Evolutionary conservation across 2,329 filamentous ascomycete species (phyloP), one percentile per base, ranked within the genome.

Genomic region (Cladosporium sphaerospermum): DNA sequence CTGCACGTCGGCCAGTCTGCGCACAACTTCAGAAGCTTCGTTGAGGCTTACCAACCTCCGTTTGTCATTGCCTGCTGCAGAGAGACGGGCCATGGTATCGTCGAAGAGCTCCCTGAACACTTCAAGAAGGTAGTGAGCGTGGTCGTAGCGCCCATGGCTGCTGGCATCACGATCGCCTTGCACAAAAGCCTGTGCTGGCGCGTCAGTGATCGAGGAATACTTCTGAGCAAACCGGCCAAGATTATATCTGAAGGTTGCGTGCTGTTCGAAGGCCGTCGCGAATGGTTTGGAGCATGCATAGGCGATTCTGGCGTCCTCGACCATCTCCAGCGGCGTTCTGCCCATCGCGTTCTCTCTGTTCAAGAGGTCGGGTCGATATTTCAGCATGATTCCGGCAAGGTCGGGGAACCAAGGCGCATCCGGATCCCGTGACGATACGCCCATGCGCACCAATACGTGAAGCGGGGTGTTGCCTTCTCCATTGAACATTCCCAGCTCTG

Each of bases 321-420:
- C 81, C 45, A 88, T 70, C 61, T 93, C 88, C 28, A 78, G 75
- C 0, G 88, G 85, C 0, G 88, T 93, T 13, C 80, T 78, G 1
- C 89, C 89, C 0, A 86, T 86, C 0, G 86, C 81, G 59, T 91
- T 91, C 66, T 93, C 89, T 18, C 83, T 79, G 59, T 80, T 77
- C 0, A 89, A 71, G 1, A 90, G 73, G 23, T 75, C 73, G 0
- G 84, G 80, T 14, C 79, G 75, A 58, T 72, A 72, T 9, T 78
- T 71, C 9, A 90, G 69, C 52, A 75, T 66, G 4, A 86, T 70
- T 11, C 88, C 67, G 47, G 72, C 65, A 3, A 87, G 61, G 2
- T 72, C 62, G 23, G 23, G 23, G 11, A 72, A 67, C 1, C 78
- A 59, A 34, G 62, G 64, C 7, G 72, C 59, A 34, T 70, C 59